Percentiles rank a stretch among this genome's conserved stretches.
Evolutionary conservation across 352 stramenopile species (phyloP).

Genomic region (Phytophthora sojae): DNA sequence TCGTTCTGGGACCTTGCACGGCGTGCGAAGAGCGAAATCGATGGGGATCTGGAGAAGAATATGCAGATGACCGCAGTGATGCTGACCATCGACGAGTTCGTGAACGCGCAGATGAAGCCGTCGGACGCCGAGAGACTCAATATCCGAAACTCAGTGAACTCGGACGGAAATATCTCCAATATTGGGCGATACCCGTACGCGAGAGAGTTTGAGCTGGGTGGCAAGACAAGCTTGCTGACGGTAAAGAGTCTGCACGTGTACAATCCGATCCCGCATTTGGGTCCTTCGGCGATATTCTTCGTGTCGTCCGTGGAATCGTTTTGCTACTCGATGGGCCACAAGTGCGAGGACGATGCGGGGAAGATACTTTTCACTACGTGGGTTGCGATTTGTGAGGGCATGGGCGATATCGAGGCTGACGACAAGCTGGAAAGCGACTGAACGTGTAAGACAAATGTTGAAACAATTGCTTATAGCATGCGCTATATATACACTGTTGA

Average conservation of each 20-base stretch:
- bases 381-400: slow-evolving; percentile 20
- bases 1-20: slow-evolving; percentile 58
- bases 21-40: slow-evolving; percentile 35
- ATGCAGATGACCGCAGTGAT: slow-evolving; percentile 16
- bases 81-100: slow-evolving; percentile 22
- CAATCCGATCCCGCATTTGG: slow-evolving; percentile 34
- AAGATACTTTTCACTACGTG: slow-evolving; percentile 22
- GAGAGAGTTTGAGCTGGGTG: slow-evolving; percentile 11
- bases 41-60: slow-evolving; percentile 23
- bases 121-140: slow-evolving; percentile 20
- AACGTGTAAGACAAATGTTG: background rate
- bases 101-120: slow-evolving; percentile 24
- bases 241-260: slow-evolving; percentile 43
- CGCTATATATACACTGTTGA: no score
- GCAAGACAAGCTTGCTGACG: background rate
- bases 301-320: slow-evolving; percentile 34
- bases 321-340: slow-evolving; percentile 42
- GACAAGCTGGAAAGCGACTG: slow-evolving; percentile 17
- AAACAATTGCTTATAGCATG: no score
- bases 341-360: slow-evolving; percentile 34
- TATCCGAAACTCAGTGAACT: slow-evolving; percentile 24
- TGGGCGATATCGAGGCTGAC: slow-evolving; percentile 16
- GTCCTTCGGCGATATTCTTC: slow-evolving; percentile 28
- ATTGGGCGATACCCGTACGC: slow-evolving; percentile 34
- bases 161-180: slow-evolving; percentile 37